Base-by-base conservation (phyloP, 2,329 filamentous ascomycete species). In the Aspergillus carbonarius region DNA sequence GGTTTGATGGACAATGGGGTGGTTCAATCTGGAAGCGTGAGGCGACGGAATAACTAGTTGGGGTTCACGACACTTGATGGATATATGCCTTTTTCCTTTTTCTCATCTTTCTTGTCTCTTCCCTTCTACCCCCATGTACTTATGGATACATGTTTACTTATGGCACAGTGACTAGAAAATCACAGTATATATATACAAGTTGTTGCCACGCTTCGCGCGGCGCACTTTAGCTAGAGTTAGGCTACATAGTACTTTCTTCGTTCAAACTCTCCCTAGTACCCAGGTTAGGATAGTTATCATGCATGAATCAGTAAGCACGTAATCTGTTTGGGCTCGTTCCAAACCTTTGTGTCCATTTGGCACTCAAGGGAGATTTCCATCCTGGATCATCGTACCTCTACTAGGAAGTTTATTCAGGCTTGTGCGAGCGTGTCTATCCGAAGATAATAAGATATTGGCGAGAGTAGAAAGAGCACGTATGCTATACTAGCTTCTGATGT, bases 31-130 rank as follows among this genome's bases (percentile, higher is more conserved):
- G 55, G 17, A 59, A 55, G 54, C 47, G 61, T 48, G 47, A 42
- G 57, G 48, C 57, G 52, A 58, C 62, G 51, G 55, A 50, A 52
- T 46, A 53, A 53, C 51, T 50, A 54, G 47, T 32, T 10, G 58
- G 60, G 57, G 30, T 60, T 63, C 40, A 66, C 56, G 60, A 66
- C 65, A 59, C 51, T 54, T 55, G 39, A 64, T 58, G 60, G 60
- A 63, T 58, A 61, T 61, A 63, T 61, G 46, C 54, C 39, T 32
- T 55, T 58, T 32, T 62, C 48, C 47, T 42, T 40, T 57, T 53
- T 53, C 49, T 34, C 25, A 54, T 58, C 35, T 50, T 53, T 23
- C 48, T 44, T 49, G 42, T 40, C 23, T 52, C 15, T 46, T 56
- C 58, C 9, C 17, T 44, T 56, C 54, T 42, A 32, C 15, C 53